A percentile compares a stretch with the other conserved stretches of the same genome.
Evolutionary conservation across 192 early-diverging fungal genomes (phyloP).

Genomic region (Linnemannia elongata): DNA sequence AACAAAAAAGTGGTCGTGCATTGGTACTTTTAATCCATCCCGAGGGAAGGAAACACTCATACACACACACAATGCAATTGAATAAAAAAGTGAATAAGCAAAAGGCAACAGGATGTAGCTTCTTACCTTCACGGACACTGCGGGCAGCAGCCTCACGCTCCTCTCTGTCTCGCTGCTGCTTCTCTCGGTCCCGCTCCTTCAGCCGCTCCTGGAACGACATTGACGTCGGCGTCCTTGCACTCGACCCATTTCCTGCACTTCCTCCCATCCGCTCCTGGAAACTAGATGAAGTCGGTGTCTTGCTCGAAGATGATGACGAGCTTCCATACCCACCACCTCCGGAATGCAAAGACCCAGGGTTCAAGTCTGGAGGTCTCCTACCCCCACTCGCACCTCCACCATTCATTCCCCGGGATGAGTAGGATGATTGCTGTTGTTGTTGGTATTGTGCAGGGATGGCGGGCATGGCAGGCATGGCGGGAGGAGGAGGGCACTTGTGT

Average conservation of each 20-base stretch:
- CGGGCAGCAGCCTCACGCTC: conserved; percentile 47
- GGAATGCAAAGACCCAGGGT: conserved; percentile 11
- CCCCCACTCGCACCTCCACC: conserved; percentile 11
- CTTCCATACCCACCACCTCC: conserved; percentile 5
- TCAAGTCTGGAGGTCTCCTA: conserved; percentile 31
- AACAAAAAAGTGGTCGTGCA: neutral
- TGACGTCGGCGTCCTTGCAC: conserved; percentile 22
- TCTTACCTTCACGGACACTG: conserved; percentile 38
- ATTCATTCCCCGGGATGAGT: conserved; percentile 18
- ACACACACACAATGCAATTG: neutral
- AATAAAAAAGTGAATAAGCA: neutral
- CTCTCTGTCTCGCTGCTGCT: conserved; percentile 38
- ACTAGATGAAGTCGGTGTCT: conserved; percentile 24
- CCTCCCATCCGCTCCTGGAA: conserved; percentile 35
- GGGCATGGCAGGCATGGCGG: conserved; percentile 49
- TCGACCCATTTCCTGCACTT: neutral
- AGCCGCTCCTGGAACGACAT: conserved; percentile 46
- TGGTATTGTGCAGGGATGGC: conserved; percentile 53
- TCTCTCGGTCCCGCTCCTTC: conserved; percentile 50
- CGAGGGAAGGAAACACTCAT: neutral
- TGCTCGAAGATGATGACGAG: conserved; percentile 4
- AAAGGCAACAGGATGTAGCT: neutral
- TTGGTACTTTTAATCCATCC: neutral
- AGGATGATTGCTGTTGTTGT: conserved; percentile 18
- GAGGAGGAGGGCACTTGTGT: conserved; percentile 59